Percentiles rank a stretch among this genome's conserved stretches.
phyloP scores from a whole-genome alignment of 1,284 basidiomycete genomes.

The Marasmius sp. region DNA sequence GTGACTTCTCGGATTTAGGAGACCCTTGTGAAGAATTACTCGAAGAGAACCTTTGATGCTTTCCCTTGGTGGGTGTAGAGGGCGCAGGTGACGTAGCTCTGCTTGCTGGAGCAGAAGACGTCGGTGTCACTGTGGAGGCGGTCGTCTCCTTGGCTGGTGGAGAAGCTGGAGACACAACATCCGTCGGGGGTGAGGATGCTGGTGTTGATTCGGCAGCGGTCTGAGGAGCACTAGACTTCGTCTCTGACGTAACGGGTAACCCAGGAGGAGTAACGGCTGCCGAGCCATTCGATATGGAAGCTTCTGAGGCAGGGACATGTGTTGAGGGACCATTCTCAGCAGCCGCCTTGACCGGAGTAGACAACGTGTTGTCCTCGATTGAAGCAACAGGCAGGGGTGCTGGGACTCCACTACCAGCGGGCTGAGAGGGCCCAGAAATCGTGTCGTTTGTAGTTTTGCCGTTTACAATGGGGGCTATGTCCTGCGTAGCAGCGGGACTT shows the following conservation, averaged over 20 bases:
- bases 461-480: neutral
- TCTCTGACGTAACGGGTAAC: no score
- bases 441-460: neutral
- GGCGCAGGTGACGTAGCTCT: constrained; percentile 9
- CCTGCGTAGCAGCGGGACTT: neutral
- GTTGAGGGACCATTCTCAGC: constrained; percentile 8
- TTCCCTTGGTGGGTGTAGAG: constrained; percentile 13
- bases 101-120: constrained; percentile 1
- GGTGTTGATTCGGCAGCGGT: no score
- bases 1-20: constrained; percentile 13
- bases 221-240: no score
- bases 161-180: neutral
- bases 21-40: constrained; percentile 8
- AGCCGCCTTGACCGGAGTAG: neutral
- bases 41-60: constrained; percentile 6
- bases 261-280: neutral
- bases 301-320: neutral
- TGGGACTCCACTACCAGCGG: neutral
- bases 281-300: neutral
- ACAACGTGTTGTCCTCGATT: neutral
- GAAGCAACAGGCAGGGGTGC: constrained; percentile 3
- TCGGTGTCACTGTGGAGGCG: constrained; percentile 6
- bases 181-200: no score
- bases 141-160: neutral
- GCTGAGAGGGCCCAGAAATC: neutral